Evolutionary conservation across 83 land plant genomes (phyloP).

Genomic region (Thuja plicata): DNA sequence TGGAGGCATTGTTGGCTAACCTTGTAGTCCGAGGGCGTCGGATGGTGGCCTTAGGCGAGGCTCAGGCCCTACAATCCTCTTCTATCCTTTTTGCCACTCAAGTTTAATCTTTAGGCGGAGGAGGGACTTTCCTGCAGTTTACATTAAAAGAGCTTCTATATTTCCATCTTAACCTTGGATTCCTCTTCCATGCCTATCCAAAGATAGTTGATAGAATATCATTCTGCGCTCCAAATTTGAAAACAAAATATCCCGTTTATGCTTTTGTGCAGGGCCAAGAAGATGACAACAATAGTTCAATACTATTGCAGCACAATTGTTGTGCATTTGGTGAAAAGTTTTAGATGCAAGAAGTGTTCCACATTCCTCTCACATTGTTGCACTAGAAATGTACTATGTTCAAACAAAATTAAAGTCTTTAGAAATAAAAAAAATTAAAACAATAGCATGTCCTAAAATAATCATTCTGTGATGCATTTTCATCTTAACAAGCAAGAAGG

Average conservation of each 20-base stretch:
- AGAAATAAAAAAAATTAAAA: not conserved
- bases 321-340: not conserved
- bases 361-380: not conserved
- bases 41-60: too few species aligned
- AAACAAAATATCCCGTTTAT: not conserved
- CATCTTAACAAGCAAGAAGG: not conserved
- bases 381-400: not conserved
- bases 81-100: too few species aligned
- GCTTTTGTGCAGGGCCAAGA: not conserved
- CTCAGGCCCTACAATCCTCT: too few species aligned
- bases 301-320: not conserved
- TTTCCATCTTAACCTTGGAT: not conserved
- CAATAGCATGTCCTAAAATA: not conserved
- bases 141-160: not conserved
- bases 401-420: not conserved
- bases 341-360: not conserved
- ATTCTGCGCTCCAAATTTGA: not conserved
- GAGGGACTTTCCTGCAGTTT: not conserved
- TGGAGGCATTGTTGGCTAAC: too few species aligned
- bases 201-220: not conserved
- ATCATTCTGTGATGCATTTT: not conserved
- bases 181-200: not conserved
- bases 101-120: not conserved
- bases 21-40: too few species aligned
- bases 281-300: not conserved